phyloP scores from a whole-genome alignment of 352 stramenopile genomes.

The Phytophthora constricta region DNA sequence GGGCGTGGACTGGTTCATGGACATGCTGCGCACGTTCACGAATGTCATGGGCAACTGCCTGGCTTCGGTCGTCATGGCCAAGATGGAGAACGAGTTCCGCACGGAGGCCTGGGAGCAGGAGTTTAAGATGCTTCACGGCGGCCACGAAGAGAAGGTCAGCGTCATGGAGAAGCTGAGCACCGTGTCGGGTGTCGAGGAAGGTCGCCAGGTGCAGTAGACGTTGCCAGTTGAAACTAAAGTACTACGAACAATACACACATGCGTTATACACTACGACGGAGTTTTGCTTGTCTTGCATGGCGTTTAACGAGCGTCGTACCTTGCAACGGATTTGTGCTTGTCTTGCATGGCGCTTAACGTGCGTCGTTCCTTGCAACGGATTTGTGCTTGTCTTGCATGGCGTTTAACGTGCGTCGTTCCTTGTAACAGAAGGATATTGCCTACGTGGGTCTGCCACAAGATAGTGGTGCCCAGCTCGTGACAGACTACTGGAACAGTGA shows the following conservation, averaged over 20 bases:
- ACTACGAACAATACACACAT: not conserved
- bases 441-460: too few species aligned
- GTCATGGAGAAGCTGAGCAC: constrained; percentile 30
- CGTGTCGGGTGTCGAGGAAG: constrained; percentile 32
- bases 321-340: too few species aligned
- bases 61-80: constrained; percentile 65
- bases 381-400: too few species aligned
- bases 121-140: not conserved
- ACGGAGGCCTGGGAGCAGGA: constrained; percentile 52
- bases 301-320: too few species aligned
- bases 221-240: not conserved
- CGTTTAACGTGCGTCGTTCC: too few species aligned
- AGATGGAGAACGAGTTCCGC: constrained; percentile 67
- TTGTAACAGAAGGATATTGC: too few species aligned
- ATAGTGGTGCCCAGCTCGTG: too few species aligned
- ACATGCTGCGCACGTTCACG: constrained; percentile 61
- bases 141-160: constrained; percentile 31
- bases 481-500: too few species aligned
- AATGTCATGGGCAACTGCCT: constrained; percentile 69
- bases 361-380: too few species aligned
- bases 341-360: too few species aligned
- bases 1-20: constrained; percentile 66
- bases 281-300: too few species aligned
- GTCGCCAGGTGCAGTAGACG: constrained; percentile 4
- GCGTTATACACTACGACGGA: not conserved